Evolutionary conservation across 768 basidiomycete genomes (phyloP), one percentile per base, ranked within the genome.

Genomic region (Albatrellus ellisii): DNA sequence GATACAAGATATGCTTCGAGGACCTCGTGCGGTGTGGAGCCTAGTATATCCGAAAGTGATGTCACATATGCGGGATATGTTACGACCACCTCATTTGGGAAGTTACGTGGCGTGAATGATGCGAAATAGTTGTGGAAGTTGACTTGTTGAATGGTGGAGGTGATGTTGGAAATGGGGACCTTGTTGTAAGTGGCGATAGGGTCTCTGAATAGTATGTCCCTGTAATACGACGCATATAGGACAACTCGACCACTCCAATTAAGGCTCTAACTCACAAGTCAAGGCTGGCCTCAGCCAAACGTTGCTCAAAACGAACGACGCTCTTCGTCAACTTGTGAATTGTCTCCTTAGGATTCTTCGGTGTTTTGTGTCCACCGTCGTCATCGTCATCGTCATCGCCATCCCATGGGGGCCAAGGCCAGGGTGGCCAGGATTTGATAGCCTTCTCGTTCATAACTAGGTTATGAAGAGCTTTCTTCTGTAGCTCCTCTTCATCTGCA

Each of bases 171-270:
- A 42, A 90, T 64, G 2, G 73, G 65, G 31, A 73, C 68, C 5
- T 89, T 90, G 56, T 98, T 98, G 61, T 99, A 97, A 0, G 88
- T 84, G 34, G 68, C 78, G 35, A 87, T 66, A 2, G 92, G 92
- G 56, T 97, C 81, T 58, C 80, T 77, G 46, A 73, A 69, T 34
- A 84, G 62, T 25, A 78, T 66, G 53, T 80, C 83, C 20, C 79
- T 81, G 47, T 26, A 25, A 37, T 29, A 49, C 3, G 24, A 21
- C 48, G 18, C 52, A 35, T 18, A 41, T 32, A 37, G 24, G n/a
- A 22, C 14, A 31, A 35, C 8, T 9, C 17, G 35, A 6, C 35
- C 20, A 4, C 25, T 6, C 35, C 5, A 44, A 22, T 12, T 32
- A 17, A 18, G 32, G 6, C 6, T 11, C 17, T 2, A 14, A 58